These are phyloP conservation scores for Cercospora berteroae DNA, from an alignment of 2,329 filamentous ascomycete species.

Conservation along the genomic window DNA sequence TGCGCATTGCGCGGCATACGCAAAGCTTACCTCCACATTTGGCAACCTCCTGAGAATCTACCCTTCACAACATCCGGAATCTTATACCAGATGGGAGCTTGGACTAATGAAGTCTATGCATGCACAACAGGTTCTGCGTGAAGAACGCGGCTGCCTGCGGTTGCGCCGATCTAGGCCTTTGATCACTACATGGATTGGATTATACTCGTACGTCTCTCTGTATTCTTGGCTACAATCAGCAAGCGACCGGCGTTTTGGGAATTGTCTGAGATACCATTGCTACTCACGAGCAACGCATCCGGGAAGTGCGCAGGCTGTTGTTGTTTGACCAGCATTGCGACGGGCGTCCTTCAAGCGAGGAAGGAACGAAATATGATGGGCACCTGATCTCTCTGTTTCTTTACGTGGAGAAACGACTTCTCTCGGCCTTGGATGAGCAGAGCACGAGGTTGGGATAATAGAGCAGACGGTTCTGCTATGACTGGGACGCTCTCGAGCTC, in stretches of 20 bases:
- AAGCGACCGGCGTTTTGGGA: slow-evolving; percentile 9
- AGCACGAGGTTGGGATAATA: background rate
- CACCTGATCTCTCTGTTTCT: background rate
- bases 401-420: background rate
- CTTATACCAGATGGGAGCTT: background rate
- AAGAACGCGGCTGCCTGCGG: background rate
- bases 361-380: background rate
- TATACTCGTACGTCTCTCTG: background rate
- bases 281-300: slow-evolving; percentile 8
- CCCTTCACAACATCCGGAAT: background rate
- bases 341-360: slow-evolving; percentile 3
- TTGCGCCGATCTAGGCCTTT: background rate
- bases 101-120: slow-evolving; percentile 2
- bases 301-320: background rate
- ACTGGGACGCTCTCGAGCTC: background rate
- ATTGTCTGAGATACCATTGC: slow-evolving; percentile 10
- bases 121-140: background rate
- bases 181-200: background rate
- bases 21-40: slow-evolving; percentile 8
- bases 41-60: background rate
- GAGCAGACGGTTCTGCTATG: background rate
- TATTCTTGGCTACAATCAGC: background rate
- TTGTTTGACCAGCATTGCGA: slow-evolving; percentile 4
- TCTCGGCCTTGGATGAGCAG: background rate
- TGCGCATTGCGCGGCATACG: background rate